phyloP scores from a whole-genome alignment of 192 early-diverging fungal species.

The Umbelopsis vinacea region DNA sequence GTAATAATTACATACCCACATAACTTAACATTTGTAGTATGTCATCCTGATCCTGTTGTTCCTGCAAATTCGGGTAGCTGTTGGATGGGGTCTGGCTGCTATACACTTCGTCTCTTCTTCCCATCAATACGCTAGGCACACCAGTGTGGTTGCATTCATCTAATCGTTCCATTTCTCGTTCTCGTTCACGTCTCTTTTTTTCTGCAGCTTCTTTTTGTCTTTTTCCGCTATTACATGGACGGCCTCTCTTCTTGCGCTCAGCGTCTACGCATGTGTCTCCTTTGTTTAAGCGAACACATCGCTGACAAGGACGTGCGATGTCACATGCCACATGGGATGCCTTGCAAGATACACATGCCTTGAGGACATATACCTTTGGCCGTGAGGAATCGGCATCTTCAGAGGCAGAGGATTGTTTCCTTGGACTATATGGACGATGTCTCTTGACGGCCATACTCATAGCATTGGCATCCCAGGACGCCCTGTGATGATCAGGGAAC shows the following conservation, averaged over 20 bases:
- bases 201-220: constrained; percentile 27
- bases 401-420: constrained; percentile 9
- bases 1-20: background rate
- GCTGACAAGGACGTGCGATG: constrained; percentile 53
- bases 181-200: constrained; percentile 12
- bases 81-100: background rate
- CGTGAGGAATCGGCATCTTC: constrained; percentile 19
- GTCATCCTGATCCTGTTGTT: constrained; percentile 14
- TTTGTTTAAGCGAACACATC: constrained; percentile 55
- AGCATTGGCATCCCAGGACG: constrained; percentile 17
- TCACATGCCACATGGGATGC: constrained; percentile 50
- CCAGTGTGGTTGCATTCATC: constrained; percentile 14
- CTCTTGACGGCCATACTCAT: constrained; percentile 3
- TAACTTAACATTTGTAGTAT: constrained; percentile 24
- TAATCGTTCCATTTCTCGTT: constrained; percentile 8
- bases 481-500: constrained; percentile 15
- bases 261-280: constrained; percentile 56
- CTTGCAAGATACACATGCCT: constrained; percentile 47
- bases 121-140: constrained; percentile 11
- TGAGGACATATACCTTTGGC: constrained; percentile 32
- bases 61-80: constrained; percentile 13
- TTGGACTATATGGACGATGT: constrained; percentile 16
- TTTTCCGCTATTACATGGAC: constrained; percentile 48
- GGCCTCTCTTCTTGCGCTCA: constrained; percentile 59
- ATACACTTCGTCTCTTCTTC: constrained; percentile 10